Conservation (phyloP, 495 filamentous ascomycete genomes). For the Eremomyces bilateralis region DNA sequence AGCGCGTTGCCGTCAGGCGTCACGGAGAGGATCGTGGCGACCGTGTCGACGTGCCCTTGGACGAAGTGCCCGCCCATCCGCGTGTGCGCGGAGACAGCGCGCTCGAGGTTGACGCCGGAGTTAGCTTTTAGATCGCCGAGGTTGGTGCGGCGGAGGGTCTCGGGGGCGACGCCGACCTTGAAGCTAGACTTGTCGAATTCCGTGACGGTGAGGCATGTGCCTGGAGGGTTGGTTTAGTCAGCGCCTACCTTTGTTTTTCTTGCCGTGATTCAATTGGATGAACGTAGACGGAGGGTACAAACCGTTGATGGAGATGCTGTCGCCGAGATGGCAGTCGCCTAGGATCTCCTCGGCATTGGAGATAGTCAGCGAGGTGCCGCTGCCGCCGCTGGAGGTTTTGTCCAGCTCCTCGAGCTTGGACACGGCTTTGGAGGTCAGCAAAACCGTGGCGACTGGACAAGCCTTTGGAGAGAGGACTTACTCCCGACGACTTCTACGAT, state of each 20-base stretch:
- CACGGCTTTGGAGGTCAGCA: constrained; percentile 39
- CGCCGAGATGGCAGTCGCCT: constrained; percentile 61
- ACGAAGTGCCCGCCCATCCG: constrained; percentile 79
- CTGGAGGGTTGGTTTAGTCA: too few species aligned
- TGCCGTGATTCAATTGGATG: constrained; percentile 3
- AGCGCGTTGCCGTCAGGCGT: constrained; percentile 70
- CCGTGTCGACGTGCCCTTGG: constrained; percentile 89
- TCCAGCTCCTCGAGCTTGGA: constrained; percentile 60
- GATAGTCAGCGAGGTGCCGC: constrained; percentile 83
- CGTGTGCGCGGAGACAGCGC: constrained; percentile 68
- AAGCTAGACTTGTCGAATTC: constrained; percentile 46
- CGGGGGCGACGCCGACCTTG: constrained; percentile 87
- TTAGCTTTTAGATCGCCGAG: constrained; percentile 42
- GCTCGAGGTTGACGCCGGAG: constrained; percentile 69
- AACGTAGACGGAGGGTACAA: constrained; percentile 10
- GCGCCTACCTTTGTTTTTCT: too few species aligned
- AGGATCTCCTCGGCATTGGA: constrained; percentile 52
- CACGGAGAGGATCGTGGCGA: constrained; percentile 44
- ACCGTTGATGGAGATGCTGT: constrained; percentile 87
- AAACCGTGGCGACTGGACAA: constrained; percentile 4
- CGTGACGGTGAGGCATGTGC: constrained; percentile 80
- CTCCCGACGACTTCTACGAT: constrained; percentile 91
- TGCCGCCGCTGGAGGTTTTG: constrained; percentile 38
- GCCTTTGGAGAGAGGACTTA: constrained; percentile 22
- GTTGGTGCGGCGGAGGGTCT: constrained; percentile 91